Evolutionary conservation across 106 monocot genomes (phyloP).

Genomic region (Dioscorea dumetorum): DNA sequence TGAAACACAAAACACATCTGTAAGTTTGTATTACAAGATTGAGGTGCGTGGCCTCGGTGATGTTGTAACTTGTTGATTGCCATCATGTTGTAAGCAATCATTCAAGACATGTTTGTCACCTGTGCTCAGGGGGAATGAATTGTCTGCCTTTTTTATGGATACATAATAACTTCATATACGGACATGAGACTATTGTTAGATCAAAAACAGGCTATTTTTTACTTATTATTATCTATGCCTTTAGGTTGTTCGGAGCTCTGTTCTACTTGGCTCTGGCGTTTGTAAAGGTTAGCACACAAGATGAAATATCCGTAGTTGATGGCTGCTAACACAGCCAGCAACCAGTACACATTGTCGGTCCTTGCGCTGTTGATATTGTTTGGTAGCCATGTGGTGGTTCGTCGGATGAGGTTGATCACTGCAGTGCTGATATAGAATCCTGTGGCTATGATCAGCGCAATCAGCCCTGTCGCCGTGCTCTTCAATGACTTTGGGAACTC

Average conservation of each 20-base stretch:
- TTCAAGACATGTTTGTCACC: too few species aligned
- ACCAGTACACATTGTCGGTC: slow-evolving; percentile 60
- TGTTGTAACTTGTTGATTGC: too few species aligned
- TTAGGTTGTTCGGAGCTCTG: not conserved
- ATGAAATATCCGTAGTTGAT: slow-evolving; percentile 52
- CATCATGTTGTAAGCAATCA: too few species aligned
- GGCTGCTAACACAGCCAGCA: slow-evolving; percentile 15
- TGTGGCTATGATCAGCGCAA: slow-evolving; percentile 21
- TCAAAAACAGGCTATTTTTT: too few species aligned
- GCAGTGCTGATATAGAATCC: slow-evolving; percentile 61
- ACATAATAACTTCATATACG: too few species aligned
- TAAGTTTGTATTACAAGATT: too few species aligned
- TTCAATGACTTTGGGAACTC: slow-evolving; percentile 47
- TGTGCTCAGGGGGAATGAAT: too few species aligned
- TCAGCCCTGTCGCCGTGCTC: slow-evolving; percentile 48
- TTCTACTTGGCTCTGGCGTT: slow-evolving; percentile 4
- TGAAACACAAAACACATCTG: too few species aligned
- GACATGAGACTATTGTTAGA: too few species aligned
- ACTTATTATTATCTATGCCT: not conserved
- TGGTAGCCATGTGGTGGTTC: slow-evolving; percentile 42
- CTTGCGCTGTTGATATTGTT: slow-evolving; percentile 38
- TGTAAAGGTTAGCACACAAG: slow-evolving; percentile 31
- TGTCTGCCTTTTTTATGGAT: too few species aligned
- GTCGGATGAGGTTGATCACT: slow-evolving; percentile 23
- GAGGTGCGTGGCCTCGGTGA: too few species aligned